phyloP scores from a whole-genome alignment of 2,329 filamentous ascomycete species.

The Diaporthe citri region DNA sequence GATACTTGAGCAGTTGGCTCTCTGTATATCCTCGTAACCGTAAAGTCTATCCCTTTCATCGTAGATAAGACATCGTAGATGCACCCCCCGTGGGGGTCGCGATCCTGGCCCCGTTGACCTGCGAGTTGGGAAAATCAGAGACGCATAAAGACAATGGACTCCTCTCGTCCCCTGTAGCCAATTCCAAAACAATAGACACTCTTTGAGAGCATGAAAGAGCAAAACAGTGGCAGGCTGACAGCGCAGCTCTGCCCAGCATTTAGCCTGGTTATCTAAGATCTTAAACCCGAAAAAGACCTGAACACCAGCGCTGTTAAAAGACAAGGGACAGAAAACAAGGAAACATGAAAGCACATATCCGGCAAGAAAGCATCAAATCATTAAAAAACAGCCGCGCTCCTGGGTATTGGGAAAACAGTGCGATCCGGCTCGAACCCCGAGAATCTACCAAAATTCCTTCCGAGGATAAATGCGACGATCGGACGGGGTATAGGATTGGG shows the following conservation, averaged over 20 bases:
- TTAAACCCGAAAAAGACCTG: constrained; percentile 19
- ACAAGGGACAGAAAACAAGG: constrained; percentile 20
- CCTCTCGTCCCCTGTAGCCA: constrained; percentile 20
- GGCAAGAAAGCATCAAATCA: constrained; percentile 1
- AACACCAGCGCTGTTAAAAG: constrained; percentile 39
- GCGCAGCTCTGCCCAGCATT: constrained; percentile 19
- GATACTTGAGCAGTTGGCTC: constrained; percentile 6
- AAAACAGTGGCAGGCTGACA: constrained; percentile 8
- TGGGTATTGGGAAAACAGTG: constrained; percentile 29
- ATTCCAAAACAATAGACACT: constrained; percentile 9
- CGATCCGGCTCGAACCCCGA: constrained; percentile 14
- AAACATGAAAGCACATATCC: neutral
- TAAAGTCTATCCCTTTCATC: constrained; percentile 24
- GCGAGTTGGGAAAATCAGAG: neutral
- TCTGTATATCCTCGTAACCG: constrained; percentile 8
- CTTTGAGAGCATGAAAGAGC: constrained; percentile 19
- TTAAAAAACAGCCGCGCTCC: constrained; percentile 19
- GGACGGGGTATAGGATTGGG: neutral
- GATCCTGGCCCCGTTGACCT: neutral
- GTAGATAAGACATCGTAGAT: constrained; percentile 19
- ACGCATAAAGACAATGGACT: constrained; percentile 6
- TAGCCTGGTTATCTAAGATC: constrained; percentile 24
- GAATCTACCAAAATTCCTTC: constrained; percentile 16
- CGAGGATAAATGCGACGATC: neutral
- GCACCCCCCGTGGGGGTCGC: neutral